Evolutionary conservation across 306 rosid species (phyloP), one percentile per base, ranked within the genome.

Genomic region (Corylus heterophylla): DNA sequence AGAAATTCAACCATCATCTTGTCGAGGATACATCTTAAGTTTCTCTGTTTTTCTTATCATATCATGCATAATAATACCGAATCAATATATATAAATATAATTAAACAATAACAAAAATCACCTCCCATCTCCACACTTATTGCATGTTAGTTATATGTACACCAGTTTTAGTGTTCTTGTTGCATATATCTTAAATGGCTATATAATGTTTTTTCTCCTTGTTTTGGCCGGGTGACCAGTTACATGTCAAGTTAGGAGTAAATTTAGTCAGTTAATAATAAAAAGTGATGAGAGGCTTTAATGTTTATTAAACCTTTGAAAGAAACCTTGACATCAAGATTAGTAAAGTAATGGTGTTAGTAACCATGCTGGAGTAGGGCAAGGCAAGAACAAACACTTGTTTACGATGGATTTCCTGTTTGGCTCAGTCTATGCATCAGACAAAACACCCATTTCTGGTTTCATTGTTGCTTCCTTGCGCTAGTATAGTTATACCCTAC

Each of bases 1-100:
- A 87, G 35, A 31, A 51, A 86, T 71, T 29, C 68, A 70, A 74
- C 48, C 22, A 79, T 68, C 54, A 68, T 35, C 27, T 68, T 71
- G 82, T 90, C 74, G 83, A 61, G 17, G 37, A 58, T 68, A 51
- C 39, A 49, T 25, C 54, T 22, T 35, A 47, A 45, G 49, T 5
- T 45, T 45, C 49, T 7, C 2, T 1, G 35, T 31, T 31, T 31
- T 31, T 31, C 35, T 31, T 31, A 31, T 31, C 35, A 31, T 31
- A 31, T 1, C 35, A 31, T 31, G 2, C 35, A 31, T 31, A 31
- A 31, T 31, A 29, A 29, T 29, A 29, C 31, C 31, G 31, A 29
- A 29, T 29, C 31, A 29, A 1, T 29, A 29, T 29, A 29, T 29
- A 29, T 29, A 31, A 31, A 31, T 31, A 31, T 31, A 31, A 31